These are phyloP conservation scores for Aspergillus sp. DNA, from an alignment of 2,329 filamentous ascomycete genomes.

Conservation along the genomic window DNA sequence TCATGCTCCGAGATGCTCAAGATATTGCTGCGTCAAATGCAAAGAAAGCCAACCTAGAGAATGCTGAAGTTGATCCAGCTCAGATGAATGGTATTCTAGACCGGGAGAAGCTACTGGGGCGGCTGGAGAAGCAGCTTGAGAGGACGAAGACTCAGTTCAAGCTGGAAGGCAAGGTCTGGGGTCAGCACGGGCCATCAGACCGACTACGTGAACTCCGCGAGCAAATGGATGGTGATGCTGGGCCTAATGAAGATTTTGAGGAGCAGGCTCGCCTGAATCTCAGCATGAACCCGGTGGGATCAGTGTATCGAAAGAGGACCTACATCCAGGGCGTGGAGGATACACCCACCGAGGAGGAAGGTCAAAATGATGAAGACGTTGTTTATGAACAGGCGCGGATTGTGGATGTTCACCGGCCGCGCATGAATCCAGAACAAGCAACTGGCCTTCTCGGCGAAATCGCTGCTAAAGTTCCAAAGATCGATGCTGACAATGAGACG, in stretches of 20 bases:
- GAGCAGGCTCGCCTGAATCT: constrained; percentile 62
- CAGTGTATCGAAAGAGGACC: constrained; percentile 60
- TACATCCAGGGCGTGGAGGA: constrained; percentile 41
- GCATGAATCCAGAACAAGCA: constrained; percentile 61
- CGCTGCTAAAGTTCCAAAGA: constrained; percentile 71
- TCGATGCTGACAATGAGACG: constrained; percentile 51
- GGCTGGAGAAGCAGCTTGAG: constrained; percentile 92
- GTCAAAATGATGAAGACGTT: constrained; percentile 53
- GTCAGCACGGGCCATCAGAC: constrained; percentile 84
- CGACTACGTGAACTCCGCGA: constrained; percentile 87
- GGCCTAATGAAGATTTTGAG: constrained; percentile 51
- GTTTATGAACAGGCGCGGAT: constrained; percentile 77
- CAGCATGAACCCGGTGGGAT: constrained; percentile 71
- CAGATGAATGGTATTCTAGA: constrained; percentile 92
- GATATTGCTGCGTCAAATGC: constrained; percentile 90
- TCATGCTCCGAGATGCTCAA: constrained; percentile 97
- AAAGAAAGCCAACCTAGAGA: constrained; percentile 58
- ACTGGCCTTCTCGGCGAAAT: constrained; percentile 70
- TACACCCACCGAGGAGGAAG: constrained; percentile 37
- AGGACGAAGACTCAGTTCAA: constrained; percentile 97
- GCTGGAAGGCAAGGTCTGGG: constrained; percentile 89
- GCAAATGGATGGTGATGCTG: constrained; percentile 77
- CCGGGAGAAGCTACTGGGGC: constrained; percentile 86
- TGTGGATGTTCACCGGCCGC: constrained; percentile 71
- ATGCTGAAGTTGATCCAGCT: constrained; percentile 67